phyloP scores from a whole-genome alignment of 805 yeast genomes.

The Hanseniaspora taiwanica region DNA sequence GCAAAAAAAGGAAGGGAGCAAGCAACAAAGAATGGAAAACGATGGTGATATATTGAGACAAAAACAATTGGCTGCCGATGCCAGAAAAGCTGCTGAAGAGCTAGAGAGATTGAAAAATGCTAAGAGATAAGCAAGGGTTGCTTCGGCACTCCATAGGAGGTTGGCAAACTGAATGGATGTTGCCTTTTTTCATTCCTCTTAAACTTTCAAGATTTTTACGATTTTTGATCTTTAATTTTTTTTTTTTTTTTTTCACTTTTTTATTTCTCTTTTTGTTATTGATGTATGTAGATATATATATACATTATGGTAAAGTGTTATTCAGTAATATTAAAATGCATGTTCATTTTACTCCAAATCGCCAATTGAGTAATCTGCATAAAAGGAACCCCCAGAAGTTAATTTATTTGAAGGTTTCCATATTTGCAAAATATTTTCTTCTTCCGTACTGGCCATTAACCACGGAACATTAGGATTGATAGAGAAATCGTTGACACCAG shows the following conservation, averaged over 20 bases:
- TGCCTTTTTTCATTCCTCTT: no score
- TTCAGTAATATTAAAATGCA: no score
- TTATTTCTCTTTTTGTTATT: no score
- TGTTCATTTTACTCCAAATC: background rate
- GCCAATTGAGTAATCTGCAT: background rate
- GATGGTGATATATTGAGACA: slow-evolving; percentile 86
- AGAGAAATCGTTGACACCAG: slow-evolving; percentile 57
- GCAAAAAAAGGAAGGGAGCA: slow-evolving; percentile 67
- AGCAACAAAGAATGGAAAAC: slow-evolving; percentile 68
- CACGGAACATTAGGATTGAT: slow-evolving; percentile 61
- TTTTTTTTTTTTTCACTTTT: no score
- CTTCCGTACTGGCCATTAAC: slow-evolving; percentile 49
- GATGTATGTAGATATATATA: no score
- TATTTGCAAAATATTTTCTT: slow-evolving; percentile 32
- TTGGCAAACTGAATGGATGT: no score
- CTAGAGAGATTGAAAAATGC: slow-evolving; percentile 11
- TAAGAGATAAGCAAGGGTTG: slow-evolving; percentile 1
- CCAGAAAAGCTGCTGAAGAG: slow-evolving; percentile 22
- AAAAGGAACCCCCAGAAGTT: slow-evolving; percentile 9
- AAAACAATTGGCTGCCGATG: slow-evolving; percentile 55
- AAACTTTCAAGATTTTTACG: no score
- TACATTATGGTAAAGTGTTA: no score
- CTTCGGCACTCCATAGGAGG: no score
- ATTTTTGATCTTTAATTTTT: no score
- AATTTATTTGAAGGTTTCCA: slow-evolving; percentile 30